A percentile compares a stretch with the other conserved stretches of the same genome.
These are phyloP conservation scores for Yarrowia divulgata DNA, from an alignment of 805 yeast species.

Conservation along the genomic window DNA sequence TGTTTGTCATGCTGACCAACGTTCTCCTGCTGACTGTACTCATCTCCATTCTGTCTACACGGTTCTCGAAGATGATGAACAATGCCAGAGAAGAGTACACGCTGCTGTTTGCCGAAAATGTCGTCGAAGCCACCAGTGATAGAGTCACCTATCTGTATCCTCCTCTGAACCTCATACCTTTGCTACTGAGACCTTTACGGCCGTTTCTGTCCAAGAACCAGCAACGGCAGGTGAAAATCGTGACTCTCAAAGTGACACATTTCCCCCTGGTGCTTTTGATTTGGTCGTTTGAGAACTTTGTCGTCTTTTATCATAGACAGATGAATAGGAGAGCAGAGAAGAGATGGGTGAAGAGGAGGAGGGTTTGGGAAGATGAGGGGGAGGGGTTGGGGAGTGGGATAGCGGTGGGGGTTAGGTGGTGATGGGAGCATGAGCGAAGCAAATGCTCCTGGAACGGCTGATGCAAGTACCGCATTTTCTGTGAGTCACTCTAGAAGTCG, in stretches of 20 bases:
- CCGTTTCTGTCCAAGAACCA: neutral
- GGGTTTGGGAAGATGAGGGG: constrained; percentile 1
- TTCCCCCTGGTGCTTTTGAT: constrained; percentile 12
- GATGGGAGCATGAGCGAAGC: neutral
- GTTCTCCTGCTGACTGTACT: constrained; percentile 47
- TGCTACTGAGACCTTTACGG: constrained; percentile 3
- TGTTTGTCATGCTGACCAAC: constrained; percentile 45
- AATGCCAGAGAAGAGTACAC: constrained; percentile 51
- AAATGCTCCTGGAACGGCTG: no score
- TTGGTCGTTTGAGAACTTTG: constrained; percentile 20
- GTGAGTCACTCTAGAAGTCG: no score
- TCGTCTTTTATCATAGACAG: constrained; percentile 14
- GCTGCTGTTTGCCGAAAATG: constrained; percentile 48
- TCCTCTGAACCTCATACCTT: constrained; percentile 14
- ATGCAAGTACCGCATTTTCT: no score
- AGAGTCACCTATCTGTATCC: constrained; percentile 17
- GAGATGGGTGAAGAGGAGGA: neutral
- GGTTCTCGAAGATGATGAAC: constrained; percentile 48
- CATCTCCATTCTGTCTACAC: constrained; percentile 50
- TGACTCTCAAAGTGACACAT: constrained; percentile 11
- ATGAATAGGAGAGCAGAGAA: neutral
- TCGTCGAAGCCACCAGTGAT: constrained; percentile 41
- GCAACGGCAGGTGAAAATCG: constrained; percentile 7
- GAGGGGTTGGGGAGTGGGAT: constrained; percentile 7
- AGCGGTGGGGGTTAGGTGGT: constrained; percentile 14